phyloP scores from a whole-genome alignment of 2,329 filamentous ascomycete species.

The Colletotrichum sojae region DNA sequence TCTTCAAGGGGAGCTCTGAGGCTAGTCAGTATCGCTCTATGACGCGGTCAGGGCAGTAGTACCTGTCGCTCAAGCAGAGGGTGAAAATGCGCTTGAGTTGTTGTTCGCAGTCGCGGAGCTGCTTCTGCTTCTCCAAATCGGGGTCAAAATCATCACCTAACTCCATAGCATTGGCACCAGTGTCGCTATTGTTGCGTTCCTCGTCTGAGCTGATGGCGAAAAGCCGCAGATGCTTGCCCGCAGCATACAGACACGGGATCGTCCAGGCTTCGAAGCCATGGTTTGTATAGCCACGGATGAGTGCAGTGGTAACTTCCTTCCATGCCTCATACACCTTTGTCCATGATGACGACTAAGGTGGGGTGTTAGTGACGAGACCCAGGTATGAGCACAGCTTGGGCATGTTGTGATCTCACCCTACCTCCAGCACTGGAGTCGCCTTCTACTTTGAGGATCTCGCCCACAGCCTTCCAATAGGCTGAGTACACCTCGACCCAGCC shows the following conservation, averaged over 20 bases:
- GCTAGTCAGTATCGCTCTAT: slow-evolving; percentile 41
- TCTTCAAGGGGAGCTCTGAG: slow-evolving; percentile 84
- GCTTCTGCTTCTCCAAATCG: slow-evolving; percentile 83
- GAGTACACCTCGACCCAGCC: slow-evolving; percentile 92
- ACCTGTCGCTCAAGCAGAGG: slow-evolving; percentile 91
- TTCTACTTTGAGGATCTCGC: slow-evolving; percentile 78
- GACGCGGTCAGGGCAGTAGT: slow-evolving; percentile 38
- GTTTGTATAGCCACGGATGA: slow-evolving; percentile 86
- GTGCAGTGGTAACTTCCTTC: slow-evolving; percentile 84
- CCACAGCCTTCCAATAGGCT: slow-evolving; percentile 86
- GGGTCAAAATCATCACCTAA: slow-evolving; percentile 85
- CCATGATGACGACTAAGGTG: slow-evolving; percentile 70
- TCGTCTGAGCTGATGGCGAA: slow-evolving; percentile 94
- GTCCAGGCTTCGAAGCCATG: slow-evolving; percentile 89
- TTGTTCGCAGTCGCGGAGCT: slow-evolving; percentile 90
- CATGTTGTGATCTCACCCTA: slow-evolving; percentile 46
- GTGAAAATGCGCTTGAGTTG: slow-evolving; percentile 94
- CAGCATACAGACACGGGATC: slow-evolving; percentile 89
- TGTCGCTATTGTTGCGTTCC: slow-evolving; percentile 63
- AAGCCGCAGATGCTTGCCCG: slow-evolving; percentile 86
- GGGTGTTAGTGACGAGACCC: background rate
- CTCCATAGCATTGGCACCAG: slow-evolving; percentile 55
- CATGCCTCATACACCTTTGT: slow-evolving; percentile 88
- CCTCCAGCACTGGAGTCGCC: slow-evolving; percentile 57
- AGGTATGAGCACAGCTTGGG: background rate